Evolutionary conservation across 2,329 filamentous ascomycete genomes (phyloP).

Genomic region (Pochonia chlamydosporia): DNA sequence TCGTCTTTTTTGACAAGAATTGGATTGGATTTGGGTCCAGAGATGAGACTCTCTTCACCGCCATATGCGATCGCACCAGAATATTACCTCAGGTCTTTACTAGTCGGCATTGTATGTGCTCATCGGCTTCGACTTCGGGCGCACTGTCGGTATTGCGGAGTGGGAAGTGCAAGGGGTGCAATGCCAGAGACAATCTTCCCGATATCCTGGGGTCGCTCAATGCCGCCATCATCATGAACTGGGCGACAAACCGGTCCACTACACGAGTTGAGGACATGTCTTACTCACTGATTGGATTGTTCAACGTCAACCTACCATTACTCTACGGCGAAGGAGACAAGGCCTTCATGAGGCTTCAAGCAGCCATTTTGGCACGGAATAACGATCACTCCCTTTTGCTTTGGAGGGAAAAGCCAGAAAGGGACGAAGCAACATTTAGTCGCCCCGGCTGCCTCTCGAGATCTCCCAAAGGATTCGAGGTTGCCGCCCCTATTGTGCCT

Average conservation of each 20-base stretch:
- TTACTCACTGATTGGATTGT: conserved; percentile 4
- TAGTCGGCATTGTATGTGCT: not conserved
- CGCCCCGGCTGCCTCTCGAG: not conserved
- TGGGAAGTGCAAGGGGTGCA: not conserved
- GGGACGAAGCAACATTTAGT: not conserved
- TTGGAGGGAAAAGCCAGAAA: not conserved
- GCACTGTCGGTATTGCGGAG: not conserved
- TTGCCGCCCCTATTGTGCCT: not conserved
- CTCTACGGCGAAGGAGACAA: conserved; percentile 4
- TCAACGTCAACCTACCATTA: conserved; percentile 6
- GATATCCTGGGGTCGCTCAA: not conserved
- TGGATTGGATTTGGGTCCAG: not conserved
- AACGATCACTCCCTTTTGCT: conserved; percentile 1
- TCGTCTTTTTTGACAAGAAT: conserved; percentile 8
- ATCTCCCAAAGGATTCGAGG: not conserved
- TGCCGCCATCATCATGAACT: conserved; percentile 4
- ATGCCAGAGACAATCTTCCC: not conserved
- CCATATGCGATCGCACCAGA: not conserved
- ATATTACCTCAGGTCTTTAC: not conserved
- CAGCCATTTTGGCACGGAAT: not conserved
- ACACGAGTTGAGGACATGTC: conserved; percentile 5
- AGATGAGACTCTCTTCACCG: not conserved
- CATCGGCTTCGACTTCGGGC: not conserved
- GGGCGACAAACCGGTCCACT: conserved; percentile 1
- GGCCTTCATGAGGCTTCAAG: conserved; percentile 4